These are phyloP conservation scores for Neopestalotiopsis rosae DNA, from an alignment of 2,329 filamentous ascomycete genomes.

Conservation along the genomic window DNA sequence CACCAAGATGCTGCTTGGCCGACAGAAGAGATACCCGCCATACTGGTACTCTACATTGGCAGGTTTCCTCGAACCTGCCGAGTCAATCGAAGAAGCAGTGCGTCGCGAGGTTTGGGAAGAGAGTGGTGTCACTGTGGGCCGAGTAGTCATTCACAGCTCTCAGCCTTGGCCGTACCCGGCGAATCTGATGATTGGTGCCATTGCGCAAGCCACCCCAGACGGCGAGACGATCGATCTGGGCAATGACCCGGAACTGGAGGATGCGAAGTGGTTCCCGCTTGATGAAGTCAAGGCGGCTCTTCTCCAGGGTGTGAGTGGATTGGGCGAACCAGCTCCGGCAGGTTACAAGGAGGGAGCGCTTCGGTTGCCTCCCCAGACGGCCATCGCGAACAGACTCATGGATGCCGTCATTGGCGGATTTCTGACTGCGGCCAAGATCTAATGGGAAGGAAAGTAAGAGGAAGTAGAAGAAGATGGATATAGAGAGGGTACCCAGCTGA, in stretches of 20 bases:
- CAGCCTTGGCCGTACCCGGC: conserved; percentile 90
- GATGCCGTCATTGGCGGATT: conserved; percentile 80
- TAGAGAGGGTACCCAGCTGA: not conserved
- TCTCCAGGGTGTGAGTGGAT: conserved; percentile 65
- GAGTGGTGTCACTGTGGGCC: conserved; percentile 75
- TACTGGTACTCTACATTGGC: conserved; percentile 90
- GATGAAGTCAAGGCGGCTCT: conserved; percentile 83
- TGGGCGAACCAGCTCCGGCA: conserved; percentile 68
- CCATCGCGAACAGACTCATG: conserved; percentile 91
- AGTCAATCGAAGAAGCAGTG: conserved; percentile 85
- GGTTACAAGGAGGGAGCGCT: conserved; percentile 79
- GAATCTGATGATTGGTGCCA: conserved; percentile 84
- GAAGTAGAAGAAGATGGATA: not conserved
- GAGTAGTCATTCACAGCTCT: conserved; percentile 81
- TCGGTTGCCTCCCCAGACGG: conserved; percentile 81
- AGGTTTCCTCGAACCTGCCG: conserved; percentile 84
- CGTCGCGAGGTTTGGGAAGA: conserved; percentile 88
- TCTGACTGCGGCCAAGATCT: conserved; percentile 61
- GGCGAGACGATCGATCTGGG: conserved; percentile 83
- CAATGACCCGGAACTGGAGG: conserved; percentile 89
- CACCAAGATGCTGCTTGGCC: conserved; percentile 79
- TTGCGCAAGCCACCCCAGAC: conserved; percentile 80
- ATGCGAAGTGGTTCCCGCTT: conserved; percentile 85
- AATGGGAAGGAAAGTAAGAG: not conserved
- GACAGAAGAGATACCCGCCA: conserved; percentile 81